Evolutionary conservation across 306 rosid species (phyloP).

Genomic region (Lupinus albus): DNA sequence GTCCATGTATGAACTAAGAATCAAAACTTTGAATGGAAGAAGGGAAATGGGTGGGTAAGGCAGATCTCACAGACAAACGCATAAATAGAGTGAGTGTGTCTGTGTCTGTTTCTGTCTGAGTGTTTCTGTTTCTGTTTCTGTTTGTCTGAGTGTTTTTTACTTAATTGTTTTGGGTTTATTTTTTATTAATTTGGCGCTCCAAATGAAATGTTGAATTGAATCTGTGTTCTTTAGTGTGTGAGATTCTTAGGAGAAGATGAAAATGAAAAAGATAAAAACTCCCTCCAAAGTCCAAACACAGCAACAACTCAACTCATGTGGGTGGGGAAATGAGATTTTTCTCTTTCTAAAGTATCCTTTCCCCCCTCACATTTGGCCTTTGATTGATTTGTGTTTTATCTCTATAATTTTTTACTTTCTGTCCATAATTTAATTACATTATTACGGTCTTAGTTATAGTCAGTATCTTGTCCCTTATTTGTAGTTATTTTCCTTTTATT

Average conservation of each 20-base stretch:
- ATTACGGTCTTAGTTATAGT: slow-evolving; percentile 8
- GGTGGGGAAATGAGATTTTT: slow-evolving; percentile 27
- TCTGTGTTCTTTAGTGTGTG: slow-evolving; percentile 1
- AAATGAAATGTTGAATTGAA: slow-evolving; percentile 44
- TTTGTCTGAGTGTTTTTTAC: not conserved
- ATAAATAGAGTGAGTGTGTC: not conserved
- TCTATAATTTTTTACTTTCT: slow-evolving; percentile 42
- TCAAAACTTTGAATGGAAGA: not conserved
- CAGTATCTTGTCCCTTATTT: slow-evolving; percentile 24
- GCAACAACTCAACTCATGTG: slow-evolving; percentile 18
- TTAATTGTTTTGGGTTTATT: not conserved
- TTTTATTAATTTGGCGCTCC: slow-evolving; percentile 48
- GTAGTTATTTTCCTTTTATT: slow-evolving; percentile 11
- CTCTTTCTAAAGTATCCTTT: slow-evolving; percentile 33
- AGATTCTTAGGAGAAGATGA: no score
- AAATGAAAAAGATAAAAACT: slow-evolving; percentile 22
- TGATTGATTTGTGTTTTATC: slow-evolving; percentile 29
- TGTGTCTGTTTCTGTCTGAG: not conserved
- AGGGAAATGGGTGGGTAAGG: slow-evolving; percentile 7
- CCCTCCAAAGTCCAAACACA: slow-evolving; percentile 38
- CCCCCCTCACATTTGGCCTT: not conserved
- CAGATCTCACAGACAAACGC: slow-evolving; percentile 44
- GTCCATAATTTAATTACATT: slow-evolving; percentile 20
- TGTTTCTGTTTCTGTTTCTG: not conserved
- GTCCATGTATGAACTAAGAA: not conserved